Conservation (phyloP, 2,329 filamentous ascomycete species). For the Ramichloridium luteum region DNA sequence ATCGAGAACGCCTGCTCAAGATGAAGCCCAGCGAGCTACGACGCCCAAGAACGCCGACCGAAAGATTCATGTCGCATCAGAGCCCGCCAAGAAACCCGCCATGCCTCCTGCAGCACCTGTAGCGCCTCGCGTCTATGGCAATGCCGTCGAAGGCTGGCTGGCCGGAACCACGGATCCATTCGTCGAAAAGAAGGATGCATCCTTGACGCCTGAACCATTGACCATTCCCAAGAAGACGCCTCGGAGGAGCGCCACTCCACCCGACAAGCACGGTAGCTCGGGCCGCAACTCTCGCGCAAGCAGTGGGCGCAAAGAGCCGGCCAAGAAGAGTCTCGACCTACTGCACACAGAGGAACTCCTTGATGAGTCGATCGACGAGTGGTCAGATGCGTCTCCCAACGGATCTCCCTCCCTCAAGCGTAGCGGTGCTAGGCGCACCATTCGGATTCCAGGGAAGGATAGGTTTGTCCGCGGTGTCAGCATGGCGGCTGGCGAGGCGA, state of each 20-base stretch:
- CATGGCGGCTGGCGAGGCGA: constrained; percentile 6
- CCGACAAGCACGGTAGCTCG: constrained; percentile 6
- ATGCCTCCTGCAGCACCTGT: constrained; percentile 11
- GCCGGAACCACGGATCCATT: constrained; percentile 28
- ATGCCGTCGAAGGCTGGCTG: constrained; percentile 51
- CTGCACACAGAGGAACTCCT: neutral
- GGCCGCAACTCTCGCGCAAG: constrained; percentile 9
- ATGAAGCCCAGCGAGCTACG: constrained; percentile 1
- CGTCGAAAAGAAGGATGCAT: constrained; percentile 26
- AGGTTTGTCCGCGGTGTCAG: constrained; percentile 10
- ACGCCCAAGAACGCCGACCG: neutral
- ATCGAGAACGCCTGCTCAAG: constrained; percentile 8
- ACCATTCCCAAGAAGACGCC: constrained; percentile 14
- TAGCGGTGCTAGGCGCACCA: constrained; percentile 24
- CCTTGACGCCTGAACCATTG: constrained; percentile 21
- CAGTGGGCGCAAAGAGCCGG: constrained; percentile 12
- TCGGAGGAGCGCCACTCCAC: constrained; percentile 5
- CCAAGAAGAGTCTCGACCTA: constrained; percentile 10
- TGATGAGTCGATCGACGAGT: constrained; percentile 2
- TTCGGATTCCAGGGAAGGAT: constrained; percentile 31
- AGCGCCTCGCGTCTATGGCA: constrained; percentile 33
- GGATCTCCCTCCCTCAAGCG: constrained; percentile 24
- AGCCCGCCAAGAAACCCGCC: constrained; percentile 10
- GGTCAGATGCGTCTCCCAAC: constrained; percentile 7
- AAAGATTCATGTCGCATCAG: constrained; percentile 1